Conservation (phyloP, 768 basidiomycete species). For the Terana coerulea region DNA sequence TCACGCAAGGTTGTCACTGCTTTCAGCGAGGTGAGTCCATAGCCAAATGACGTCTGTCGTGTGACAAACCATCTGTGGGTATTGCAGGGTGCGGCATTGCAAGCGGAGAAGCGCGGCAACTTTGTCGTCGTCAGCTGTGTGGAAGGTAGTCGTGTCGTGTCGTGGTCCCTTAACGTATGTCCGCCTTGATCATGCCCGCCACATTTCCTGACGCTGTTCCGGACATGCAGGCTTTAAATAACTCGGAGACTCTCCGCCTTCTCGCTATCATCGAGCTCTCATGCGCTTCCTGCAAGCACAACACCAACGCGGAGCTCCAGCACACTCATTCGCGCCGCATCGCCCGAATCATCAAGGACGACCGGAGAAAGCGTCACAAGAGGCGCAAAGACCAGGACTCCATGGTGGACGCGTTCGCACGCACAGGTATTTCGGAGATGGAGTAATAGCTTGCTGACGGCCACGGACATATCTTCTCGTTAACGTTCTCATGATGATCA, state of each 20-base stretch:
- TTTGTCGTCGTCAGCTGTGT: conserved; percentile 83
- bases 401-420: conserved; percentile 77
- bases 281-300: conserved; percentile 71
- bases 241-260: conserved; percentile 77
- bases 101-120: conserved; percentile 85
- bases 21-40: conserved; percentile 62
- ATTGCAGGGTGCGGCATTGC: conserved; percentile 51
- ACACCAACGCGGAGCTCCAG: conserved; percentile 53
- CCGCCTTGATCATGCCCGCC: background rate
- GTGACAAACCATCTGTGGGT: conserved; percentile 7
- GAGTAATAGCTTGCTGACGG: background rate
- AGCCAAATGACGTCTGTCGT: conserved; percentile 3
- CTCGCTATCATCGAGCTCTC: conserved; percentile 84
- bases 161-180: conserved; percentile 81
- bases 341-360: conserved; percentile 81
- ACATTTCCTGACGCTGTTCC: conserved; percentile 7
- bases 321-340: conserved; percentile 65
- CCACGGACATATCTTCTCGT: too few relatives aligned
- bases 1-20: conserved; percentile 65
- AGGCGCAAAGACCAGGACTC: conserved; percentile 82
- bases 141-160: conserved; percentile 68
- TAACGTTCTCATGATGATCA: too few relatives aligned
- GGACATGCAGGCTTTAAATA: conserved; percentile 63
- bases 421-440: conserved; percentile 34
- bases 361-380: conserved; percentile 74